Evolutionary conservation across 805 yeast species (phyloP).

Genomic region (Ogataea corticis): DNA sequence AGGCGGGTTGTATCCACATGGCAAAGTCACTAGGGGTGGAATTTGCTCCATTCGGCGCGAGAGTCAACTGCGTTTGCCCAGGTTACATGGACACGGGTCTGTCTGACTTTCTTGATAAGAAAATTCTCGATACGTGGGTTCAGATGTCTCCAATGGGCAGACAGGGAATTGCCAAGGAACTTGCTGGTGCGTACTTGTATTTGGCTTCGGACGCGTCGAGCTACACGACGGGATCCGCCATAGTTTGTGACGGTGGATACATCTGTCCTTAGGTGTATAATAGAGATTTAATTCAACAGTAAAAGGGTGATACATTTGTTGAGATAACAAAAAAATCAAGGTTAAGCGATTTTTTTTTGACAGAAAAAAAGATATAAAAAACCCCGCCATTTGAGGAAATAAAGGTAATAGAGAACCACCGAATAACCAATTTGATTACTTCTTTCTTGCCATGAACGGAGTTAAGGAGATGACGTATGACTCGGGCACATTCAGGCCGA

Average conservation of each 20-base stretch:
- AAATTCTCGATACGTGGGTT: constrained; percentile 32
- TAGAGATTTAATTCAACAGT: background rate
- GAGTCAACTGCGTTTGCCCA: constrained; percentile 54
- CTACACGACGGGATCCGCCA: constrained; percentile 51
- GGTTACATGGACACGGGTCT: constrained; percentile 54
- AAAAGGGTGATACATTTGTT: no score
- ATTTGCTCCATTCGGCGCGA: constrained; percentile 47
- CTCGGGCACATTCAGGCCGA: constrained; percentile 14
- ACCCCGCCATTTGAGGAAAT: constrained; percentile 6
- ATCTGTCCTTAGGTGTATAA: constrained; percentile 19
- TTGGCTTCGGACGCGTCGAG: constrained; percentile 54
- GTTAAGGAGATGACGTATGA: constrained; percentile 26
- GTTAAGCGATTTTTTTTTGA: background rate
- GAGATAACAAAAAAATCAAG: background rate
- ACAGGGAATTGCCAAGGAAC: constrained; percentile 51
- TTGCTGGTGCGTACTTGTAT: constrained; percentile 53
- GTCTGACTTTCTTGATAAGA: constrained; percentile 32
- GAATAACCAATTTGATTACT: no score
- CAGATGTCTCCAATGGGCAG: constrained; percentile 47
- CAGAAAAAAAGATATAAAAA: background rate
- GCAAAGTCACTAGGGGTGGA: constrained; percentile 50
- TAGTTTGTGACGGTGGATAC: constrained; percentile 55
- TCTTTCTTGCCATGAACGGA: constrained; percentile 19
- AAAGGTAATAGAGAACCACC: no score
- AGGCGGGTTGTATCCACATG: constrained; percentile 51